Base-by-base conservation (phyloP, 192 early-diverging fungal genomes). In the Backusella tarrabulga region DNA sequence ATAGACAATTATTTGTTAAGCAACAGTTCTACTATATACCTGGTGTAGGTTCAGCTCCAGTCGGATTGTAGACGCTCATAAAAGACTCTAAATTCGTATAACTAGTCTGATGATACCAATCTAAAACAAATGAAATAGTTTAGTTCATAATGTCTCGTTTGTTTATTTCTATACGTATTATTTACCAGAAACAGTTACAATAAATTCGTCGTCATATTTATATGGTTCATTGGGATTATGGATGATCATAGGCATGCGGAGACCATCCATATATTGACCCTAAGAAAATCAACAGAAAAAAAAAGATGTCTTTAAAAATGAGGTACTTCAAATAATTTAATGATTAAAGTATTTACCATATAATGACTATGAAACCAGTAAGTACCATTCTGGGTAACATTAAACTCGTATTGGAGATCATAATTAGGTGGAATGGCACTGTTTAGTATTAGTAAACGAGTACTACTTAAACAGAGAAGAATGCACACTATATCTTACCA, bases 331-430 rank as follows among this genome's bases (percentile, higher is more conserved):
- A 34, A 34, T 29, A 40, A 34, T 52, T 60, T 50, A 4, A 21
- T 36, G 23, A 26, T 12, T 67, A 34, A 34, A 56, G 8, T 29
- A 21, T 41, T 68, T 72, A 85, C 87, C 41, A 79, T 78, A 77
- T 76, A 87, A 76, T 95, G 94, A 40, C 89, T 83, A 77, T 95
- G 94, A 72, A 92, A 88, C 95, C 95, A 97, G 84, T 92, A 95
- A 21, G 93, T 94, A 40, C 95, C 95, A 26, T 86, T 87, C 74
- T 97, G 93, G 68, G 79, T 75, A 67, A 91, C 82, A 11, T 83
- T 80, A 72, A 92, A 90, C 4, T 83, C 85, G 80, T 96, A 96
- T 0, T 92, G 93, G 79, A 92, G 89, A 75, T 85, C 87, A 15
- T 75, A 74, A 11, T 90, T 90, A 0, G 88, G 81, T 7, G 94